Evolutionary conservation across 1,284 basidiomycete species (phyloP).

Genomic region (Microbotryum silenes-acaulis): DNA sequence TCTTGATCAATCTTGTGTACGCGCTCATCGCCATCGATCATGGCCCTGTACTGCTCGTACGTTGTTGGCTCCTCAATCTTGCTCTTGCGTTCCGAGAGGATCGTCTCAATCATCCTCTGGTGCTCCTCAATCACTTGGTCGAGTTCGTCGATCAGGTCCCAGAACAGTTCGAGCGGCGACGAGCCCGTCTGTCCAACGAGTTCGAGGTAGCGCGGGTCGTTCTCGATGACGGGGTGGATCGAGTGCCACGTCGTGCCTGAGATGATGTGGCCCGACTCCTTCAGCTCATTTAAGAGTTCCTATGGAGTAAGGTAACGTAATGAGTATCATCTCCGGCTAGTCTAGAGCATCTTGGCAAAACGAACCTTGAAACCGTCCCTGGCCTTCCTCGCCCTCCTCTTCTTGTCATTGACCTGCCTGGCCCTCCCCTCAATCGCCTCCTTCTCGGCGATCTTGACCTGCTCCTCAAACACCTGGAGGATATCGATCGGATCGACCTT

Average conservation of each 20-base stretch:
- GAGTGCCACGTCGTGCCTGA: conserved; percentile 86
- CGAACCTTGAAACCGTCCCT: conserved; percentile 75
- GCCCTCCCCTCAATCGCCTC: conserved; percentile 79
- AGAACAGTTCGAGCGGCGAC: conserved; percentile 89
- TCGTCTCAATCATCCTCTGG: conserved; percentile 52
- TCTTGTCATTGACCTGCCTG: conserved; percentile 69
- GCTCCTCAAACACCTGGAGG: conserved; percentile 82
- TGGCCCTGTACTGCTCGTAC: conserved; percentile 49
- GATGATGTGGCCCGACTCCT: conserved; percentile 59
- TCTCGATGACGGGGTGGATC: conserved; percentile 64
- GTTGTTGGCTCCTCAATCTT: conserved; percentile 40
- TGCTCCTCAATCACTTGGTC: conserved; percentile 76
- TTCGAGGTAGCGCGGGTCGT: conserved; percentile 71
- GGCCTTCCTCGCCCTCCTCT: conserved; percentile 71
- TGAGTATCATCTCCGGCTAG: no score
- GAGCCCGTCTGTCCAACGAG: conserved; percentile 80
- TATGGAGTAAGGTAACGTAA: conserved; percentile 35
- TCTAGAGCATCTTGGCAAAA: background rate
- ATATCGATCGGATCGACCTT: conserved; percentile 80
- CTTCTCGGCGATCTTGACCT: conserved; percentile 72
- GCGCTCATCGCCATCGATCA: conserved; percentile 23
- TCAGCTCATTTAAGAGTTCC: conserved; percentile 62
- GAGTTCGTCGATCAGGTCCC: conserved; percentile 81
- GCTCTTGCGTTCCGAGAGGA: conserved; percentile 40
- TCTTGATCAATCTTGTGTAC: conserved; percentile 50